A percentile compares a stretch with the other conserved stretches of the same genome.
Evolutionary conservation across 75 land plant genomes (phyloP).

Genomic region (Picea sitchensis): DNA sequence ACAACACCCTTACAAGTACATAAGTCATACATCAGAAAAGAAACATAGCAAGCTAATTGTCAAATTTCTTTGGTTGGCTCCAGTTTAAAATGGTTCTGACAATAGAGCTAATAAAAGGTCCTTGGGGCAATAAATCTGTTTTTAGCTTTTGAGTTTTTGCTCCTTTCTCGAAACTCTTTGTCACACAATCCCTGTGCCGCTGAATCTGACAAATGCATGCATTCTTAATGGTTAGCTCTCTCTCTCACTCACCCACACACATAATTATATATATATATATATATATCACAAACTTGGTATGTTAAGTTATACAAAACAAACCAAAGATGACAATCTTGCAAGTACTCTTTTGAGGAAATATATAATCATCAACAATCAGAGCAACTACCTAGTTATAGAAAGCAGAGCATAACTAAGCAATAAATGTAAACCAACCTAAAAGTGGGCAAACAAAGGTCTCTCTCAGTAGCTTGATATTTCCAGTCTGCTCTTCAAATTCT

Average conservation of each 20-base stretch:
- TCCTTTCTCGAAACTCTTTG: constrained; percentile 2
- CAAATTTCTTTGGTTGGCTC: constrained; percentile 11
- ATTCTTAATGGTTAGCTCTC: neutral
- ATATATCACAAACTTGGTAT: neutral
- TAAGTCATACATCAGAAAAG: neutral
- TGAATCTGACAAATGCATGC: neutral
- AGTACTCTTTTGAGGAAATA: neutral
- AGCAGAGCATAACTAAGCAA: neutral
- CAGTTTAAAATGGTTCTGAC: constrained; percentile 4
- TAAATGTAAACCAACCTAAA: neutral
- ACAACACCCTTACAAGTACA: neutral
- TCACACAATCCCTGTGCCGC: neutral
- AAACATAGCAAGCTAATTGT: neutral
- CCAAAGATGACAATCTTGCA: neutral
- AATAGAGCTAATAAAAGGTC: constrained; percentile 3
- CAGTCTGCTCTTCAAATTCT: no score
- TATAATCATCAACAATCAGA: neutral
- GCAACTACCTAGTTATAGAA: neutral
- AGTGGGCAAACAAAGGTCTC: neutral
- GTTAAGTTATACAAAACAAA: neutral
- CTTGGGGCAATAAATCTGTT: constrained; percentile 1
- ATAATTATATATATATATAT: neutral
- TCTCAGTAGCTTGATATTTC: neutral
- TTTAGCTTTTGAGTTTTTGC: neutral
- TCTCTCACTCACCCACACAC: neutral